A percentile compares a stretch with the other conserved stretches of the same genome.
Evolutionary conservation across 495 filamentous ascomycete genomes (phyloP).

Genomic region (Trichoderma gamsii): DNA sequence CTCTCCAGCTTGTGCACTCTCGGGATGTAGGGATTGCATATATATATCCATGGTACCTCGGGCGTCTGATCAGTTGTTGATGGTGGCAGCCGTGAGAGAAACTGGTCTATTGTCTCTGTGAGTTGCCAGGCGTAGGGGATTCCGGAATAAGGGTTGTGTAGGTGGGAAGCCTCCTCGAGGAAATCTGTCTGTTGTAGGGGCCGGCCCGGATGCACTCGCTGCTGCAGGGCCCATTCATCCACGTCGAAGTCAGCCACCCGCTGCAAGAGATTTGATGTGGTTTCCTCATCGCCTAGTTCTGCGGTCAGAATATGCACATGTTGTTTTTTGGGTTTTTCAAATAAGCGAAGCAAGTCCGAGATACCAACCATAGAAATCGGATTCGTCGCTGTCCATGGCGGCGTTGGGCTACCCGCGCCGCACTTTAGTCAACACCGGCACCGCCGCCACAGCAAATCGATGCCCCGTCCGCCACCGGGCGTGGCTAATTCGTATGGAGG

Average conservation of each 20-base stretch:
- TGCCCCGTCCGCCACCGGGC: no score
- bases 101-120: constrained; percentile 54
- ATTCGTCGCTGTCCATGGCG: constrained; percentile 55
- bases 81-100: constrained; percentile 61
- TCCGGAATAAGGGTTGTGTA: constrained; percentile 44
- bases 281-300: constrained; percentile 46
- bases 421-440: neutral
- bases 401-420: neutral
- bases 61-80: constrained; percentile 41
- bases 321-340: constrained; percentile 18
- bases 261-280: constrained; percentile 29
- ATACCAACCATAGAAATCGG: constrained; percentile 62
- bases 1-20: constrained; percentile 21
- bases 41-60: constrained; percentile 60
- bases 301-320: neutral
- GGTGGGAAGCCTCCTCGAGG: constrained; percentile 19
- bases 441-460: neutral
- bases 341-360: neutral
- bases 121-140: constrained; percentile 42
- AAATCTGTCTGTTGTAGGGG: constrained; percentile 15
- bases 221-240: constrained; percentile 38
- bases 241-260: constrained; percentile 40
- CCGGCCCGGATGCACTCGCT: constrained; percentile 26
- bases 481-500: no score
- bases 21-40: constrained; percentile 47